Conservation (phyloP, 2,329 filamentous ascomycete genomes). For the Cryphonectria radicalis region DNA sequence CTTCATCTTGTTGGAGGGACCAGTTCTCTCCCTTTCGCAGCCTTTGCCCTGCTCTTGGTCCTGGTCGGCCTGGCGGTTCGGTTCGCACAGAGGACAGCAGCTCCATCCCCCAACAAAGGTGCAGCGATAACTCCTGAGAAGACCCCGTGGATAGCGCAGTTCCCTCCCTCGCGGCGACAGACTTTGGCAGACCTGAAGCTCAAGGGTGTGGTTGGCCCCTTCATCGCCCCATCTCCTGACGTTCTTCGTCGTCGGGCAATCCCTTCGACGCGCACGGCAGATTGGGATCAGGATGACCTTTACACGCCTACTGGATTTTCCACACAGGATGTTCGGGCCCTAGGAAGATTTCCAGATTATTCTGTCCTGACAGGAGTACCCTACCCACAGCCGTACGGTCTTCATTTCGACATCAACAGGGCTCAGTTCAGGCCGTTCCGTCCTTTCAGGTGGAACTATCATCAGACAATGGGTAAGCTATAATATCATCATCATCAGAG, state of each 20-base stretch:
- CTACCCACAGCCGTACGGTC: conserved; percentile 62
- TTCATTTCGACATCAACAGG: conserved; percentile 68
- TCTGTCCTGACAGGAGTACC: conserved; percentile 75
- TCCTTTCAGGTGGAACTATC: conserved; percentile 82
- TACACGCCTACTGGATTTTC: conserved; percentile 65
- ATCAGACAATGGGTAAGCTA: conserved; percentile 86
- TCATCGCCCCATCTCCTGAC: conserved; percentile 9
- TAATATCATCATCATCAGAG: too few relatives aligned
- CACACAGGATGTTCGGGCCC: conserved; percentile 66
- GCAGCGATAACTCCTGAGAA: conserved; percentile 8
- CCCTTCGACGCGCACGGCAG: conserved; percentile 29
- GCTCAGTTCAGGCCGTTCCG: conserved; percentile 76
- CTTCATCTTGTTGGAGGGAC: background rate
- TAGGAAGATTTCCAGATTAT: conserved; percentile 83
- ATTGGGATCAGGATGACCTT: conserved; percentile 29
- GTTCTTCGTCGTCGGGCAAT: conserved; percentile 35
- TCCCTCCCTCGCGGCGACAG: conserved; percentile 28
- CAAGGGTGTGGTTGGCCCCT: conserved; percentile 14
- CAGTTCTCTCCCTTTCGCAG: background rate
- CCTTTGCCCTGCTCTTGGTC: conserved; percentile 2
- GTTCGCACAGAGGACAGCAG: conserved; percentile 8
- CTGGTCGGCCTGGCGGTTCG: conserved; percentile 18
- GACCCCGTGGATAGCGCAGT: conserved; percentile 24
- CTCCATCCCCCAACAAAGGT: background rate
- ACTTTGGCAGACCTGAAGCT: conserved; percentile 20